A percentile compares a stretch with the other conserved stretches of the same genome.
Conservation (phyloP, 768 basidiomycete species). For the Pleurotus sapidus region DNA sequence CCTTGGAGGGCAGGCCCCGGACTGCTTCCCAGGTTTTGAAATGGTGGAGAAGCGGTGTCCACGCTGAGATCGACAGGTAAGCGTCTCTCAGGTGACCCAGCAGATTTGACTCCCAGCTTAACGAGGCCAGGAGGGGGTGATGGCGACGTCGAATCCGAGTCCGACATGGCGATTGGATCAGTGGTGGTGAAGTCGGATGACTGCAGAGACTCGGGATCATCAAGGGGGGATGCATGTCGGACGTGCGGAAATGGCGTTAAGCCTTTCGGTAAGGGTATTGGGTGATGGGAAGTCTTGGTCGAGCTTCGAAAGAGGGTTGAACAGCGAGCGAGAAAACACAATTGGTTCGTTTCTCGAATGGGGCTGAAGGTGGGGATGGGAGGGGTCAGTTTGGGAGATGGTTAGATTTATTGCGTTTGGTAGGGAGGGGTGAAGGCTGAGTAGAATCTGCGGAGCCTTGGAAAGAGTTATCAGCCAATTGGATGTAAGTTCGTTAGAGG, state of each 20-base stretch:
- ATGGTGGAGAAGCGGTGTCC: conserved; percentile 14
- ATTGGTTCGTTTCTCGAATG: conserved; percentile 13
- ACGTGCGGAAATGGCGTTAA: conserved; percentile 30
- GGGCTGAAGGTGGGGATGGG: conserved; percentile 30
- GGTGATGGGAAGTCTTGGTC: conserved; percentile 40
- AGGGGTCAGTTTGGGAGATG: conserved; percentile 17
- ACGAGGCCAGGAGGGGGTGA: conserved; percentile 12
- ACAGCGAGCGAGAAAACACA: conserved; percentile 19
- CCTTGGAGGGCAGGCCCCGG: not conserved
- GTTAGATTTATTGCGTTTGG: conserved; percentile 16
- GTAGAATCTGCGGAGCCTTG: conserved; percentile 75
- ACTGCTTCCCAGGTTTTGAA: not conserved
- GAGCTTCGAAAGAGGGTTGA: conserved; percentile 31
- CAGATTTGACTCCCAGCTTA: conserved; percentile 4
- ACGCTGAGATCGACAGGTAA: conserved; percentile 7
- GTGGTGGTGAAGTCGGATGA: conserved; percentile 11
- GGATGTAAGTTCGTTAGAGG: not conserved
- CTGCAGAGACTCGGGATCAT: conserved; percentile 19
- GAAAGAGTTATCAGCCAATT: conserved; percentile 2
- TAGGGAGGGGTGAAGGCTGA: conserved; percentile 46
- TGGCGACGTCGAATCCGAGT: conserved; percentile 11
- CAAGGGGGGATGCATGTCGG: conserved; percentile 20
- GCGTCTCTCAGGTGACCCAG: conserved; percentile 6
- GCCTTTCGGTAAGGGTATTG: conserved; percentile 33
- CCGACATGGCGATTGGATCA: conserved; percentile 8